Base-by-base conservation (phyloP, 257 asterid species). In the Salvia hispanica region DNA sequence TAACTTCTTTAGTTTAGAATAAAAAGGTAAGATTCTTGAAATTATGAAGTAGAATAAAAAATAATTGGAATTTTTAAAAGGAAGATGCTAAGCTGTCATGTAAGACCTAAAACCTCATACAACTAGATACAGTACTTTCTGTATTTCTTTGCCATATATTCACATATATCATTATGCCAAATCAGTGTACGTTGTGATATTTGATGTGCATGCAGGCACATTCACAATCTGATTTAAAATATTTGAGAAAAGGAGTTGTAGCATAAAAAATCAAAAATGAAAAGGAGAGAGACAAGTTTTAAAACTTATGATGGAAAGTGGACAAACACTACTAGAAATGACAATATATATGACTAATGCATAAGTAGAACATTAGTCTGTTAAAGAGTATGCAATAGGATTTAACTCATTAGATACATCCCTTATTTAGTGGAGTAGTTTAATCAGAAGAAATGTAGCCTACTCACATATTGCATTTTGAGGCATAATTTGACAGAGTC, bases 81-180 rank as follows among this genome's bases (percentile, higher is more conserved):
- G 18, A 44, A 31, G 16, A 4, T 15, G 50, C 34, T 33, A 53
- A 34, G 8, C 2, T 14, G 57, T 53, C 9, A 16, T 9, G 53
- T 55, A 64, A 25, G 15, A 47, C 11, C 61, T 16, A 73, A 48
- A 66, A 33, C 53, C 58, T 48, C 63, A 14, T 50, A 67, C 62
- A 66, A 58, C 58, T 42, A 42, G 28, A 66, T 58, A 9, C 1
- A 40, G 66, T 52, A 34, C 16, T 47, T 39, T 14, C 13, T 55
- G 44, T 47, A 34, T 18, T 72, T 64, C 45, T 33, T 63, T 18
- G n/a, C 62, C 60, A 72, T 36, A 14, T 31, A 14, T 40, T 40
- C 42, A 42, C 50, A 10, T 3, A 36, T 9, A 4, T 25, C 52
- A 63, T 48, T 40, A 13, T 45, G 59, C 43, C 52, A 72, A 46